phyloP scores from a whole-genome alignment of 2,329 filamentous ascomycete species.

The Xylariales sp. region DNA sequence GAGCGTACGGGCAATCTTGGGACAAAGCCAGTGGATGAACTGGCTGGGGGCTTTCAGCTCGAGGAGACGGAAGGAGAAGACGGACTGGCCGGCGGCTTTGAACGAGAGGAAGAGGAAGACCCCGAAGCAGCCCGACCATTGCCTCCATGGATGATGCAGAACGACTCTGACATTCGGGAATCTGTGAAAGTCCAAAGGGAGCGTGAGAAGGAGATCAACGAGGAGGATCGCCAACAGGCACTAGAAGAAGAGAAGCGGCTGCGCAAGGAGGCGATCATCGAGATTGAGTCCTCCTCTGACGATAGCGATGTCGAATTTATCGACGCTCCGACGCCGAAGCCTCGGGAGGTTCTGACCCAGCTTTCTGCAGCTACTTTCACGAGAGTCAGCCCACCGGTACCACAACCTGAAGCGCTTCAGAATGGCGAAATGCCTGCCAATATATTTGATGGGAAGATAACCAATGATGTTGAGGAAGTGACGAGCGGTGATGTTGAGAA shows the following conservation, averaged over 20 bases:
- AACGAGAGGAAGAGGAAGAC: constrained; percentile 26
- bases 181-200: constrained; percentile 54
- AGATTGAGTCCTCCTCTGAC: constrained; percentile 58
- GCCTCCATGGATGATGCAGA: constrained; percentile 67
- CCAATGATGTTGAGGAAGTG: background rate
- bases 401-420: constrained; percentile 2
- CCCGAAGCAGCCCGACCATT: constrained; percentile 50
- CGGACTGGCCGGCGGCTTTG: constrained; percentile 60
- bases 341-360: constrained; percentile 11
- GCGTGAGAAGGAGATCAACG: constrained; percentile 56
- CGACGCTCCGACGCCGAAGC: constrained; percentile 38
- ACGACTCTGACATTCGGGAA: constrained; percentile 62
- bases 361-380: constrained; percentile 19
- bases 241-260: constrained; percentile 47
- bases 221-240: constrained; percentile 55
- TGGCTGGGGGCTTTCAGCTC: constrained; percentile 33
- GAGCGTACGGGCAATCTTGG: background rate
- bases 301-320: constrained; percentile 55
- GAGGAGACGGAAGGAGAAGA: constrained; percentile 32
- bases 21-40: constrained; percentile 15
- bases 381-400: constrained; percentile 15
- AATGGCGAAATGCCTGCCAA: constrained; percentile 4
- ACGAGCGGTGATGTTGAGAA: background rate
- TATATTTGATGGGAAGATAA: background rate
- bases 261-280: constrained; percentile 48